Evolutionary conservation across 306 rosid species (phyloP).

Genomic region (Corylus americana): DNA sequence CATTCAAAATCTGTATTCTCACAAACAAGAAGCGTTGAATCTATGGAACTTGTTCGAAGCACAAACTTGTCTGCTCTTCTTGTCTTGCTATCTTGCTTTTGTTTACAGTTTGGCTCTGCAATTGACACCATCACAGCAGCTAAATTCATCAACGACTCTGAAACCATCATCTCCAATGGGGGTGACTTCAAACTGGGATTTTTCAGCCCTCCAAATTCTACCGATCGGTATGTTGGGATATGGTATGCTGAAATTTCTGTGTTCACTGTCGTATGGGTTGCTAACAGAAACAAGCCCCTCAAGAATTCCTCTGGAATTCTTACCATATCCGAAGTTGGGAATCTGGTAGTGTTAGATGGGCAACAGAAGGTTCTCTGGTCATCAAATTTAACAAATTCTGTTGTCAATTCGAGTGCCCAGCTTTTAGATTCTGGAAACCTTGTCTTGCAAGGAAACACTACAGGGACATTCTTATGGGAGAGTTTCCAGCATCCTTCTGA

Average conservation of each 20-base stretch:
- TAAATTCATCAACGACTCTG: slow-evolving; percentile 16
- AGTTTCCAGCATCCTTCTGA: slow-evolving; percentile 40
- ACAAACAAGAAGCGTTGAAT: neutral
- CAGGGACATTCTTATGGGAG: slow-evolving; percentile 33
- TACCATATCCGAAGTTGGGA: slow-evolving; percentile 16
- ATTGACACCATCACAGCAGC: slow-evolving; percentile 20
- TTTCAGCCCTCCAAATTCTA: slow-evolving; percentile 33
- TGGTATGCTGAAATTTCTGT: slow-evolving; percentile 28
- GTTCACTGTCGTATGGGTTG: slow-evolving; percentile 39
- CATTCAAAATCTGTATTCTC: neutral
- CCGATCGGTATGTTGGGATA: slow-evolving; percentile 37
- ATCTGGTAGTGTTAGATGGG: slow-evolving; percentile 17
- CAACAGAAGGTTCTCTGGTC: slow-evolving; percentile 33
- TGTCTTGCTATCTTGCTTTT: slow-evolving; percentile 14
- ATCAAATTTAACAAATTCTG: slow-evolving; percentile 31
- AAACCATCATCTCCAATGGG: slow-evolving; percentile 10
- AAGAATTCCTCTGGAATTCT: slow-evolving; percentile 27
- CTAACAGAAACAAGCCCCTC: slow-evolving; percentile 37
- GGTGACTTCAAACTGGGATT: slow-evolving; percentile 40
- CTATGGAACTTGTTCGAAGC: slow-evolving; percentile 28
- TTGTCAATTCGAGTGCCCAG: slow-evolving; percentile 15
- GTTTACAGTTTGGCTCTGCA: slow-evolving; percentile 11
- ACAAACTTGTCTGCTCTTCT: neutral
- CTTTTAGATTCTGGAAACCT: slow-evolving; percentile 40
- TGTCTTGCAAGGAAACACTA: slow-evolving; percentile 25